A percentile compares a stretch with the other conserved stretches of the same genome.
Evolutionary conservation across 352 stramenopile species (phyloP).

Genomic region (Phytophthora cajani): DNA sequence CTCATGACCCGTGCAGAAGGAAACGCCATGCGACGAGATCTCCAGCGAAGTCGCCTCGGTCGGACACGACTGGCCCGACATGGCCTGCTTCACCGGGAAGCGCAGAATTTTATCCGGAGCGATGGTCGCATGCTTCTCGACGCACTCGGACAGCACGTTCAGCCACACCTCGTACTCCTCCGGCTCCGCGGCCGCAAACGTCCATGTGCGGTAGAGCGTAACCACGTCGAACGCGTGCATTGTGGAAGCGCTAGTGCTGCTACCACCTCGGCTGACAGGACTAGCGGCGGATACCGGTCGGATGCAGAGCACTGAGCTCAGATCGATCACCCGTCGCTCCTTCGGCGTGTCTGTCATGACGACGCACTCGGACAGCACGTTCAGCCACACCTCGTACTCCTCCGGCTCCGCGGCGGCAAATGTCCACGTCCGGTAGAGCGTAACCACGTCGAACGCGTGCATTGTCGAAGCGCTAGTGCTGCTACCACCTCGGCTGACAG

Average conservation of each 20-base stretch:
- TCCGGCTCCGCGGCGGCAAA: constrained; percentile 56
- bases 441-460: constrained; percentile 73
- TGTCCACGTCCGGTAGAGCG: constrained; percentile 78
- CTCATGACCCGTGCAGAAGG: constrained; percentile 51
- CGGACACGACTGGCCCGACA: constrained; percentile 42
- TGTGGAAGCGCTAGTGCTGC: constrained; percentile 4
- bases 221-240: constrained; percentile 69
- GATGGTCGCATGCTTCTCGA: constrained; percentile 64
- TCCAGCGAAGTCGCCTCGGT: constrained; percentile 58
- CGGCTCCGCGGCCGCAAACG: constrained; percentile 55
- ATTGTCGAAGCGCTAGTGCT: constrained; percentile 8
- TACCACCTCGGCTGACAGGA: constrained; percentile 2
- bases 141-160: constrained; percentile 53
- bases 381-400: constrained; percentile 68
- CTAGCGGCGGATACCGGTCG: constrained; percentile 49
- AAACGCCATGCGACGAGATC: constrained; percentile 68
- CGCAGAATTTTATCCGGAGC: constrained; percentile 54
- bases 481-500: background rate
- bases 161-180: constrained; percentile 71
- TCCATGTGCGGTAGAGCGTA: constrained; percentile 80
- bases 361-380: constrained; percentile 58
- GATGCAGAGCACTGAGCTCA: constrained; percentile 72
- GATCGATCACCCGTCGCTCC: constrained; percentile 69
- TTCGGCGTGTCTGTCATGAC: too few relatives aligned
- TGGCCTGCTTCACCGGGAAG: constrained; percentile 57